Conservation (phyloP, 208 protist species). For the Leishmania mexicana region DNA sequence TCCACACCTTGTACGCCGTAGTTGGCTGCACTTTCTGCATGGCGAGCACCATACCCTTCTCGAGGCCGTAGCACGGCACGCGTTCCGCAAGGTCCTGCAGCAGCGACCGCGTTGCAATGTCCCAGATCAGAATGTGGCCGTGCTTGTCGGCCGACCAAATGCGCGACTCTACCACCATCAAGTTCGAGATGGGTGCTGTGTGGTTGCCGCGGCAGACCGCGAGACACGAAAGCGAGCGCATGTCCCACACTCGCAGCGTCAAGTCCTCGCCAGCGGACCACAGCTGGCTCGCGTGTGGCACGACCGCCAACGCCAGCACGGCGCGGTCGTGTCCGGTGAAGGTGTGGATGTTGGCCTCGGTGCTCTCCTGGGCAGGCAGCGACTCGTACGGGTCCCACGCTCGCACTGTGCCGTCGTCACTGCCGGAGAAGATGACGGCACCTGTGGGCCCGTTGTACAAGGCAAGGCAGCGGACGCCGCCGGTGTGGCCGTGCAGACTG, state of each 20-base stretch:
- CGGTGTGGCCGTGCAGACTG: conserved; percentile 64
- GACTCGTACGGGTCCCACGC: conserved; percentile 81
- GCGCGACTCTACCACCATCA: conserved; percentile 63
- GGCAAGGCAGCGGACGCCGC: conserved; percentile 60
- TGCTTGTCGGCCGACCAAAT: conserved; percentile 89
- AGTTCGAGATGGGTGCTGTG: conserved; percentile 61
- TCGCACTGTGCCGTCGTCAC: conserved; percentile 72
- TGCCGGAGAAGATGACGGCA: conserved; percentile 78
- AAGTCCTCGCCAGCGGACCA: conserved; percentile 84
- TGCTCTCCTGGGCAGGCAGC: conserved; percentile 6
- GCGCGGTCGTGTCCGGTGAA: conserved; percentile 59
- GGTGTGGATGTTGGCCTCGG: conserved; percentile 49
- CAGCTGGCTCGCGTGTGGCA: conserved; percentile 66
- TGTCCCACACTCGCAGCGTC: conserved; percentile 83
- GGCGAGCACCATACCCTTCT: conserved; percentile 44
- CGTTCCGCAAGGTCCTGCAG: conserved; percentile 65
- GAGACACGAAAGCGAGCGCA: conserved; percentile 60
- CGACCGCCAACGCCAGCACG: conserved; percentile 56
- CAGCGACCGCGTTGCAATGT: conserved; percentile 66
- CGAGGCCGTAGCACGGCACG: conserved; percentile 32
- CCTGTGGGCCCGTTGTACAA: conserved; percentile 61
- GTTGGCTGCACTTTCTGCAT: conserved; percentile 68
- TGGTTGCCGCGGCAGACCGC: conserved; percentile 50
- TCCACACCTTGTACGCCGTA: conserved; percentile 80
- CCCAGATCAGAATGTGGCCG: conserved; percentile 82